phyloP scores from a whole-genome alignment of 352 stramenopile genomes.

The Phytopythium ostracodes region DNA sequence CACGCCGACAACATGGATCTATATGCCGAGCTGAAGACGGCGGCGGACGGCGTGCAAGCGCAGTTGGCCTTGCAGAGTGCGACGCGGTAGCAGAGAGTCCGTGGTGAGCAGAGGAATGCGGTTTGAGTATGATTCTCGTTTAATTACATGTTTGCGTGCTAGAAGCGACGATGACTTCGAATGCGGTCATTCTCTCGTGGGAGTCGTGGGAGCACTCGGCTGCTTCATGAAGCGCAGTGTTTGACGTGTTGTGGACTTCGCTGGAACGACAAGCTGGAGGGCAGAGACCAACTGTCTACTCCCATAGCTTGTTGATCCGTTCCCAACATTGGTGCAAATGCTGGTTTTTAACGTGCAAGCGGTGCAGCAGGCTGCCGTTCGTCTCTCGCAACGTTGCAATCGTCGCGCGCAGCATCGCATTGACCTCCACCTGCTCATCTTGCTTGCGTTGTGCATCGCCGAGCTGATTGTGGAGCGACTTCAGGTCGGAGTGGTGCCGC shows the following conservation, averaged over 20 bases:
- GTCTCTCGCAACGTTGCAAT: background rate
- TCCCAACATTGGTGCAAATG: background rate
- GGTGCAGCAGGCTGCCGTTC: background rate
- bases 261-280: no score
- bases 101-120: background rate
- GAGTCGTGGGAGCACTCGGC: no score
- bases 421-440: background rate
- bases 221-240: no score
- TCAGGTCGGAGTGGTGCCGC: background rate
- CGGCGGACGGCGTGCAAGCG: slow-evolving; percentile 27
- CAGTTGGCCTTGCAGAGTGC: slow-evolving; percentile 19
- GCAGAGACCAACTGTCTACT: no score
- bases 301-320: background rate
- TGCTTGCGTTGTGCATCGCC: background rate
- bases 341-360: background rate
- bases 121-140: background rate
- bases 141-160: background rate
- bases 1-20: slow-evolving; percentile 63
- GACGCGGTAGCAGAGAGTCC: background rate
- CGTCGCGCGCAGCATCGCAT: background rate
- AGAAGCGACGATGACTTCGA: background rate
- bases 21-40: slow-evolving; percentile 42
- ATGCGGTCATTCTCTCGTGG: background rate
- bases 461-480: background rate
- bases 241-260: no score